phyloP scores from a whole-genome alignment of 2,329 filamentous ascomycete species.

The Stachybotrys chartarum region DNA sequence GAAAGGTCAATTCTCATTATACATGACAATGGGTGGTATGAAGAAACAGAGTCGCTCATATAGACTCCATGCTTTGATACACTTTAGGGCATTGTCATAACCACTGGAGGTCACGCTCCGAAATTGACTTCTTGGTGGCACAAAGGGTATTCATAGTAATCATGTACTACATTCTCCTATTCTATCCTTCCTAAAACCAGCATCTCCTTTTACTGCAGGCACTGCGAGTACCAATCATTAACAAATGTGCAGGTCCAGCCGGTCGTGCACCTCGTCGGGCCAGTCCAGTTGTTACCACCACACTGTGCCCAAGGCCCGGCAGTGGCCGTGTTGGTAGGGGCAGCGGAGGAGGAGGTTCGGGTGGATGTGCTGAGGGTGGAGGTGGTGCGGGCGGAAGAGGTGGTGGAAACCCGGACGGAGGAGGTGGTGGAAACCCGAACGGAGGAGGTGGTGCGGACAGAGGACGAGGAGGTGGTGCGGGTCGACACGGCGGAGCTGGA shows the following conservation, averaged over 20 bases:
- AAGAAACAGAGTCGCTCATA: no score
- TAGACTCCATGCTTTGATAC: no score
- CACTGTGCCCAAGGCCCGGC: conserved; percentile 6
- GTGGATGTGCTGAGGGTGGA: not conserved
- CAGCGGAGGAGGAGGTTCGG: not conserved
- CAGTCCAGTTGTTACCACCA: conserved; percentile 3
- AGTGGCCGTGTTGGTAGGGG: not conserved
- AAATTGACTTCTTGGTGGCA: no score
- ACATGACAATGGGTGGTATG: no score
- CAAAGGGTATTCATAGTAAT: no score
- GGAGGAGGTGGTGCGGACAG: not conserved
- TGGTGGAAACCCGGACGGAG: not conserved
- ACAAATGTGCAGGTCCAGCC: not conserved
- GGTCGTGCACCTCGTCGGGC: not conserved
- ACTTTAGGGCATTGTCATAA: no score
- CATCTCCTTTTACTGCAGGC: not conserved
- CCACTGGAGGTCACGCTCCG: no score
- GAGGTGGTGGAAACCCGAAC: conserved; percentile 1
- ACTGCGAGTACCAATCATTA: conserved; percentile 2
- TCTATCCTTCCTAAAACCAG: no score
- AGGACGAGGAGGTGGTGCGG: not conserved
- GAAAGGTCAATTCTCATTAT: no score
- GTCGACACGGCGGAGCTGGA: not conserved
- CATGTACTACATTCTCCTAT: no score
- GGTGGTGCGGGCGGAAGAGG: not conserved